Percentiles rank a stretch among this genome's conserved stretches.
These are phyloP conservation scores for Triadica sebifera DNA, from an alignment of 345 rosid species.

Conservation along the genomic window DNA sequence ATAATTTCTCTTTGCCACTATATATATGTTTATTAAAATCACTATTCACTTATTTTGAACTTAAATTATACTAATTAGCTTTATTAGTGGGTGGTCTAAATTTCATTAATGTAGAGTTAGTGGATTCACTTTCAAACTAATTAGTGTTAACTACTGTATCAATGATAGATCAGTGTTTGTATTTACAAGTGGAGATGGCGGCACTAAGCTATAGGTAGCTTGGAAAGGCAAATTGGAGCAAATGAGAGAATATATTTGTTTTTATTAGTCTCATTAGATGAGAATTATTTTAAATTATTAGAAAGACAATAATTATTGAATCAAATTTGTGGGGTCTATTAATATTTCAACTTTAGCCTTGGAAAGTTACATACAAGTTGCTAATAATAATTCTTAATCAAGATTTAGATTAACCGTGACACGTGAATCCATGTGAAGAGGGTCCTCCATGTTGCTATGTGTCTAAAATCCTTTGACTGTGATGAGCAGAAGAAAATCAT, in stretches of 20 bases:
- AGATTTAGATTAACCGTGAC: slow-evolving; percentile 29
- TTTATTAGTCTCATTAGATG: slow-evolving; percentile 1
- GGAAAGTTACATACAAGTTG: slow-evolving; percentile 23
- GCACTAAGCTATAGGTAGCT: slow-evolving; percentile 7
- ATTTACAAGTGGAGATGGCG: slow-evolving; percentile 20
- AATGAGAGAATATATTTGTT: slow-evolving; percentile 24
- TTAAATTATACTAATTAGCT: slow-evolving; percentile 8
- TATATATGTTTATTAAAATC: slow-evolving; percentile 1
- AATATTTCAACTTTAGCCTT: slow-evolving; percentile 28
- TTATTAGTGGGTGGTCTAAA: slow-evolving; percentile 42
- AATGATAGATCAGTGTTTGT: slow-evolving; percentile 25
- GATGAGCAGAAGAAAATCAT: slow-evolving; percentile 4
- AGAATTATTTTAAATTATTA: slow-evolving; percentile 13
- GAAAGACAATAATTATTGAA: slow-evolving; percentile 29
- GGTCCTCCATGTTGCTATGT: slow-evolving; percentile 38
- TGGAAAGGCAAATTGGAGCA: slow-evolving; percentile 24
- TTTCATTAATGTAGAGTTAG: slow-evolving; percentile 42
- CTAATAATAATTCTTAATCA: slow-evolving; percentile 21
- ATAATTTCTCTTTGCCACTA: slow-evolving; percentile 11
- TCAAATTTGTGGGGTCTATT: slow-evolving; percentile 26
- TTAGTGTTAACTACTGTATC: not conserved
- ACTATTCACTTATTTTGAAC: not conserved
- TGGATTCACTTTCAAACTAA: slow-evolving; percentile 41
- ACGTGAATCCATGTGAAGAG: slow-evolving; percentile 60
- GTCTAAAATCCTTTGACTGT: slow-evolving; percentile 20